Base-by-base conservation (phyloP, 495 filamentous ascomycete species). In the Aspergillus funiculosus region DNA sequence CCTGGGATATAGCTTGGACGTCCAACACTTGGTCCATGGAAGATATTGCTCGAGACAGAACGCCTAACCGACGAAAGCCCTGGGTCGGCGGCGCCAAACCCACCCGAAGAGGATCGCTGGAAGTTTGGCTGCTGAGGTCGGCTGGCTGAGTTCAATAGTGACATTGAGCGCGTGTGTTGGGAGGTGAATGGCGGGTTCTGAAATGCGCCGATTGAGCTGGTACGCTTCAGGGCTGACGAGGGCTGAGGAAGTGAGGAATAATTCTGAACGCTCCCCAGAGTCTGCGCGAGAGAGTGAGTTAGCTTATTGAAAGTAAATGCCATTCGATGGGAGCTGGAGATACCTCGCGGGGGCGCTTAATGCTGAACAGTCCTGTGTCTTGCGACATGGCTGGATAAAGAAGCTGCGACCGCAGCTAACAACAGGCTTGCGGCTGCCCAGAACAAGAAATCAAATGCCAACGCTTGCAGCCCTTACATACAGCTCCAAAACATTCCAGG, bases 181-280 rank as follows among this genome's bases (percentile, higher is more conserved):
- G 77, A 72, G n/a, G 80, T 78, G 62, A 75, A 80, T 26, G 76
- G 75, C 29, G 75, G 68, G 57, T 81, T 81, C 58, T 81, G 77
- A 52, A 76, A 68, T 50, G 76, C 78, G 41, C 81, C 80, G 35
- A 82, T 83, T n/a, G 87, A 90, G 54, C 80, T 94, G 6, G 87
- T 86, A 60, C 92, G 87, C 67, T 96, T 96, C 72, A 97, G 76
- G 18, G 92, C 87, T n/a, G 92, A 96, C n/a, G 84, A 72, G 4
- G 89, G 89, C 63, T 89, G 86, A 4, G 90, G 89, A 43, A 95
- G 85, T n/a, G 79, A 72, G 28, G 84, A 82, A 57, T 83, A 91
- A 63, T 80, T 78, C 58, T 81, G 86, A 57, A 90, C 75, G 54
- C 79, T 77, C 51, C 81, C 87, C 30, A 94, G 78, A 20, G 87